Percentiles rank a stretch among this genome's conserved stretches.
These are phyloP conservation scores for Xylaria cubensis DNA, from an alignment of 495 filamentous ascomycete genomes.

Conservation along the genomic window DNA sequence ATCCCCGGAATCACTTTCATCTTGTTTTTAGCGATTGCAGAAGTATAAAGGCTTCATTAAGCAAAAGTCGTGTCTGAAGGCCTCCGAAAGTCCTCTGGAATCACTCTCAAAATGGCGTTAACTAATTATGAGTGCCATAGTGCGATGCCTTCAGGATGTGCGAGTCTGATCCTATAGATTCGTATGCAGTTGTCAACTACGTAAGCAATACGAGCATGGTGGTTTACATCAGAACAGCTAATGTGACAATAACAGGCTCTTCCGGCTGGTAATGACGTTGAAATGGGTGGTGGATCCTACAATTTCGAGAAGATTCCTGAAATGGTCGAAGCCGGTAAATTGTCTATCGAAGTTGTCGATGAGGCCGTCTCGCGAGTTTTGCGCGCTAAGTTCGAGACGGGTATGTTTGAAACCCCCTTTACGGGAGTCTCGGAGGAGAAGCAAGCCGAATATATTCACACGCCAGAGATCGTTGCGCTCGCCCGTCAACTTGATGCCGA, in stretches of 20 bases:
- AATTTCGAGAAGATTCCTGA: slow-evolving; percentile 70
- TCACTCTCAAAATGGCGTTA: neutral
- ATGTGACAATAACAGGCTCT: slow-evolving; percentile 48
- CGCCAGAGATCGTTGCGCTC: slow-evolving; percentile 58
- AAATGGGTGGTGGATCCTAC: slow-evolving; percentile 77
- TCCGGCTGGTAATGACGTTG: slow-evolving; percentile 73
- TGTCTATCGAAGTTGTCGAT: slow-evolving; percentile 62
- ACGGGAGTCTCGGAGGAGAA: slow-evolving; percentile 58
- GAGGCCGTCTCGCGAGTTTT: slow-evolving; percentile 69
- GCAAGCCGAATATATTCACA: slow-evolving; percentile 64
- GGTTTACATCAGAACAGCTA: neutral
- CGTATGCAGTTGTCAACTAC: slow-evolving; percentile 54
- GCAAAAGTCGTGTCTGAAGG: neutral
- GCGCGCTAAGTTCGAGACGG: slow-evolving; percentile 68
- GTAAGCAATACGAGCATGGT: slow-evolving; percentile 47
- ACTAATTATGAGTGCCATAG: neutral
- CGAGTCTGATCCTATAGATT: slow-evolving; percentile 62
- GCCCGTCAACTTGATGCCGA: slow-evolving; percentile 69
- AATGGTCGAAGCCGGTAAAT: slow-evolving; percentile 63
- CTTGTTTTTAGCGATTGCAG: too few species aligned
- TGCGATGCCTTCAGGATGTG: slow-evolving; percentile 70
- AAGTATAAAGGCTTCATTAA: neutral
- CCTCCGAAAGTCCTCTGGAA: neutral
- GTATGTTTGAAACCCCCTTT: slow-evolving; percentile 72
- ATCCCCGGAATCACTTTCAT: neutral